phyloP scores from a whole-genome alignment of 148 eudicot species.

The Dianthus caryophyllus region DNA sequence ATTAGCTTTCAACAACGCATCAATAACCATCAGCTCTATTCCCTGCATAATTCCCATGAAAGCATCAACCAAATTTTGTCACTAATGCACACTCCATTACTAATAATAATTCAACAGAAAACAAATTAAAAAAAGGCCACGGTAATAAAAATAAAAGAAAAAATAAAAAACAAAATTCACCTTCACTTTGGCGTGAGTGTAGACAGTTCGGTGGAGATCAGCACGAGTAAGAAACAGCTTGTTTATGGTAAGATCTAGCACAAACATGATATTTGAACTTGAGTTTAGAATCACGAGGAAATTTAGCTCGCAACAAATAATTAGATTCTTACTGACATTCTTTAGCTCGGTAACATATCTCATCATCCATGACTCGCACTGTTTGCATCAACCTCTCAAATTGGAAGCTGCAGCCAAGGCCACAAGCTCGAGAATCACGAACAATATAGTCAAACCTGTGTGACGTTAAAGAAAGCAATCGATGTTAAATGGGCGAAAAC shows the following conservation, averaged over 20 bases:
- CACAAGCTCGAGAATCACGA: conserved; percentile 94
- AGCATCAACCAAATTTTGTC: background rate
- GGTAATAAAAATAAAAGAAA: background rate
- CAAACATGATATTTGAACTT: conserved; percentile 14
- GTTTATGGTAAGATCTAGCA: conserved; percentile 74
- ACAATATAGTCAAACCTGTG: conserved; percentile 88
- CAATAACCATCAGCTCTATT: conserved; percentile 84
- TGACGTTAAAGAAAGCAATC: background rate
- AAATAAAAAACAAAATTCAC: too few relatives aligned
- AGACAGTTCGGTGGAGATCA: conserved; percentile 90
- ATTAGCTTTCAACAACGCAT: conserved; percentile 83
- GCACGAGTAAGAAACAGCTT: conserved; percentile 83
- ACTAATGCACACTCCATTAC: background rate
- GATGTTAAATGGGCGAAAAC: conserved; percentile 4
- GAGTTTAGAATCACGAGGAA: background rate
- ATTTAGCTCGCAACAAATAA: conserved; percentile 5
- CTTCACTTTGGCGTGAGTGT: conserved; percentile 96
- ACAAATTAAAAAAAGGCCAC: background rate
- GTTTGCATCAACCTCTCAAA: conserved; percentile 82
- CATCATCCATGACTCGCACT: conserved; percentile 85
- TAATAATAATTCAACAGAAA: background rate
- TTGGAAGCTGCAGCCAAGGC: conserved; percentile 81
- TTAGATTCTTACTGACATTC: conserved; percentile 57
- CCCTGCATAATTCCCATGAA: conserved; percentile 41
- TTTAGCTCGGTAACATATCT: conserved; percentile 89